Percentiles rank a stretch among this genome's conserved stretches.
Conservation (phyloP, 352 stramenopile species). For the Phytophthora sp. region DNA sequence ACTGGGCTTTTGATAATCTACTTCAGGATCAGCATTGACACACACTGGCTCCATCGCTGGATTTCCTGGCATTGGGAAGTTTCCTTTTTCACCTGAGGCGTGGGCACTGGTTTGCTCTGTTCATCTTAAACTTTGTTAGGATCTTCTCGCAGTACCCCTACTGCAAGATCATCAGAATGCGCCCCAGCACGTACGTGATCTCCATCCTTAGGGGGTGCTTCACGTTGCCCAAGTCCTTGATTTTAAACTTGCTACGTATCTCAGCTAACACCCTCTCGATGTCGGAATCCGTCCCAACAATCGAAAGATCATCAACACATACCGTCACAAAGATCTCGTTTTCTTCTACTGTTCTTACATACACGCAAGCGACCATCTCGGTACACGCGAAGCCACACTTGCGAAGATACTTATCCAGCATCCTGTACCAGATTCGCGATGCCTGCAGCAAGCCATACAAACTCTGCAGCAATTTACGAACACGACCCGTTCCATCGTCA, state of each 20-base stretch:
- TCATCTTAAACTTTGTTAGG: conserved; percentile 1
- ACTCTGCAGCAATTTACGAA: conserved; percentile 5
- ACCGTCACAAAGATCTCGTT: conserved; percentile 8
- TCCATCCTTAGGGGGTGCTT: conserved; percentile 18
- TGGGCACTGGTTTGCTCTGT: conserved; percentile 4
- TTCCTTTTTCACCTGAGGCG: conserved; percentile 4
- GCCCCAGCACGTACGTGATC: conserved; percentile 4
- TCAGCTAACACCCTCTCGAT: conserved; percentile 10
- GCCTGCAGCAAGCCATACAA: conserved; percentile 5
- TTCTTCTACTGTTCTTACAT: not conserved
- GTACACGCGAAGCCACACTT: not conserved
- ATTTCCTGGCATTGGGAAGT: conserved; percentile 11
- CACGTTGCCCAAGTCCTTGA: conserved; percentile 5
- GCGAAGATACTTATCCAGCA: conserved; percentile 3
- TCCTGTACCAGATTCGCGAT: not conserved
- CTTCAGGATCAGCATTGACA: conserved; percentile 1
- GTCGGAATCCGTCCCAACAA: conserved; percentile 4
- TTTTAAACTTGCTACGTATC: conserved; percentile 14
- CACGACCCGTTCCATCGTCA: conserved; percentile 3
- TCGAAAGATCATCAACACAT: conserved; percentile 15
- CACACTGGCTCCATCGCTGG: conserved; percentile 5
- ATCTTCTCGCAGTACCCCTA: conserved; percentile 3
- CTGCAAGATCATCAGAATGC: conserved; percentile 9
- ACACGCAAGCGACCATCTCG: conserved; percentile 4
- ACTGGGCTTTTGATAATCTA: conserved; percentile 10